phyloP scores from a whole-genome alignment of 306 rosid species.

The Trifolium subterraneum region DNA sequence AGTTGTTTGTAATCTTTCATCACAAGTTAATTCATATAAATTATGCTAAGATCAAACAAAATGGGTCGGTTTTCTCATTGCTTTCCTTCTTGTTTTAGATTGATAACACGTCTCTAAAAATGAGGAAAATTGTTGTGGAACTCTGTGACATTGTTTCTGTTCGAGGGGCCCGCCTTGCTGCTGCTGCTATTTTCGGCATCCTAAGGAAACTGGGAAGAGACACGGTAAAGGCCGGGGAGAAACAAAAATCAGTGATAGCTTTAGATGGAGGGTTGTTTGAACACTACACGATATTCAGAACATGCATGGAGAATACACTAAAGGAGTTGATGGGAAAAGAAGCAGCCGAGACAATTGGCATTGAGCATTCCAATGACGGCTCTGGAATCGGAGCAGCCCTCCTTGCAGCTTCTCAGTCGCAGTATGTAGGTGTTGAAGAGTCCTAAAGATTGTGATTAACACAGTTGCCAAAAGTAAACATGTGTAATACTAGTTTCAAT shows the following conservation, averaged over 20 bases:
- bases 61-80: background rate
- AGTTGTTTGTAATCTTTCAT: conserved; percentile 4
- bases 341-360: conserved; percentile 57
- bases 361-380: conserved; percentile 83
- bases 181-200: conserved; percentile 85
- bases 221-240: conserved; percentile 63
- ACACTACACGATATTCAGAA: conserved; percentile 77
- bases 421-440: conserved; percentile 65
- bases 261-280: conserved; percentile 94
- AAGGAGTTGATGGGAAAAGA: conserved; percentile 83
- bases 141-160: conserved; percentile 78
- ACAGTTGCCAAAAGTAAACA: conserved; percentile 42
- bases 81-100: conserved; percentile 54
- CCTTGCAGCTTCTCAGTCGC: conserved; percentile 95
- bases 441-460: conserved; percentile 47
- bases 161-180: conserved; percentile 89
- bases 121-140: conserved; percentile 65
- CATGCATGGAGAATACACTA: conserved; percentile 75
- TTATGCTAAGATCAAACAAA: too few species aligned
- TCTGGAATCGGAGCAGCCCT: conserved; percentile 97
- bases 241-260: conserved; percentile 77
- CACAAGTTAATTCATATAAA: background rate
- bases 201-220: conserved; percentile 92
- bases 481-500: conserved; percentile 38
- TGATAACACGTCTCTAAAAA: conserved; percentile 69